Base-by-base conservation (phyloP, 129 eudicot species). In the Lactuca saligna region DNA sequence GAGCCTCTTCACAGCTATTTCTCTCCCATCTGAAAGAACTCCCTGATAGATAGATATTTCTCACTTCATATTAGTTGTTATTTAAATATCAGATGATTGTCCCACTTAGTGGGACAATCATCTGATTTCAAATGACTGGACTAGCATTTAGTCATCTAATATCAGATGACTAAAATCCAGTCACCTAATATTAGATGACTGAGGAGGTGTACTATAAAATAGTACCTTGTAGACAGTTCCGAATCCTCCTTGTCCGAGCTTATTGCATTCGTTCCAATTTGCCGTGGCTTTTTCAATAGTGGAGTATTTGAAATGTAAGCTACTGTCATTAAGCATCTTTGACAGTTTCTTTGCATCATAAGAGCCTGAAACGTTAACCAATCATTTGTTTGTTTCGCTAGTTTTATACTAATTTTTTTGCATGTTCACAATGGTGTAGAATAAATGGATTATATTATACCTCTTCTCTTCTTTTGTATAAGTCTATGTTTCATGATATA, bases 1-100 rank as follows among this genome's bases (percentile, higher is more conserved):
- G 6, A 91, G 96, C 82, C 97, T 85, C 78, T 88, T 91, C 68
- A 88, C 97, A 25, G 97, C 97, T 39, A 87, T 88, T 46, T 91
- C 97, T 72, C 97, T 70, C 14, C 96, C 97, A 71, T 88, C 96
- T 15, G 80, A 71, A 51, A 91, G 78, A 82, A 78, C 88, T 42
- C 96, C 97, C 93, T 87, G 83, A 59, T 31, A 44, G 25, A 25
- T 25, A 39, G 34, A 25, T 25, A 25, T 57, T 25, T 60, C 68
- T 16, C 48, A 5, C 17, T 34, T 49, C 13, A 33, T 11, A 44
- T 37, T 17, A 55, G 37, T 54, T 60, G 29, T 16, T 12, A 25
- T 25, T 25, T 25, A 25, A 25, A 25, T 25, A 25, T 33, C 15
- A 59, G 42, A 29, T 46, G 66, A 35, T 2, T 35, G 38, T 4